A percentile compares a stretch with the other conserved stretches of the same genome.
These are phyloP conservation scores for Citrus inodora DNA, from an alignment of 345 rosid genomes.

Conservation along the genomic window DNA sequence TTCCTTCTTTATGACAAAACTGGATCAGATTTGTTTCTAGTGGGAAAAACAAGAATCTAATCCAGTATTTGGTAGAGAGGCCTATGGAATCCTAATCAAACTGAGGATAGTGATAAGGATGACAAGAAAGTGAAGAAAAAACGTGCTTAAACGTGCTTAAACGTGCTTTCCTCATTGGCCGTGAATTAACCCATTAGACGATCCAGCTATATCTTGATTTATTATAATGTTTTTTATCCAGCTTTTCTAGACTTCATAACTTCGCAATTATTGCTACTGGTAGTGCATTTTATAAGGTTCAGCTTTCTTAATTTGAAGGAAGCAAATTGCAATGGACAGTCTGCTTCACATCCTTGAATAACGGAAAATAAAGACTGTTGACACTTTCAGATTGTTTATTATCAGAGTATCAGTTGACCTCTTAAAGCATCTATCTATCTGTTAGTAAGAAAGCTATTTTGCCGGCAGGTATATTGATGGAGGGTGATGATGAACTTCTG, in stretches of 20 bases:
- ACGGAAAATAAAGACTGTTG: background rate
- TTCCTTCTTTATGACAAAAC: background rate
- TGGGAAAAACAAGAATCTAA: background rate
- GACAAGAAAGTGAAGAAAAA: background rate
- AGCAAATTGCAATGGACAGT: background rate
- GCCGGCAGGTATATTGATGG: constrained; percentile 81
- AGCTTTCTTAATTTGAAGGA: background rate
- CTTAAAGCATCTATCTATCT: constrained; percentile 3
- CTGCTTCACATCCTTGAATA: background rate
- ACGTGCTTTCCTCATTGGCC: background rate
- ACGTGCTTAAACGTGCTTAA: background rate
- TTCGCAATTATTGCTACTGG: background rate
- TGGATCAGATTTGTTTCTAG: background rate
- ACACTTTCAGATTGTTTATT: background rate
- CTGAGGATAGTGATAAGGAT: background rate
- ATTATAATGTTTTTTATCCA: background rate
- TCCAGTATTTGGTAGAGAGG: background rate
- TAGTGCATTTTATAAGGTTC: background rate
- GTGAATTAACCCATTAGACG: background rate
- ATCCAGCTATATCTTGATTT: background rate
- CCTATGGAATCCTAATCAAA: background rate
- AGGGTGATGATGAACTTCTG: constrained; percentile 90
- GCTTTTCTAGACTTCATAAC: background rate
- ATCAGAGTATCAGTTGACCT: background rate
- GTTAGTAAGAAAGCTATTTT: constrained; percentile 9